Evolutionary conservation across 805 yeast species (phyloP).

Genomic region (Saturnispora besseyi): DNA sequence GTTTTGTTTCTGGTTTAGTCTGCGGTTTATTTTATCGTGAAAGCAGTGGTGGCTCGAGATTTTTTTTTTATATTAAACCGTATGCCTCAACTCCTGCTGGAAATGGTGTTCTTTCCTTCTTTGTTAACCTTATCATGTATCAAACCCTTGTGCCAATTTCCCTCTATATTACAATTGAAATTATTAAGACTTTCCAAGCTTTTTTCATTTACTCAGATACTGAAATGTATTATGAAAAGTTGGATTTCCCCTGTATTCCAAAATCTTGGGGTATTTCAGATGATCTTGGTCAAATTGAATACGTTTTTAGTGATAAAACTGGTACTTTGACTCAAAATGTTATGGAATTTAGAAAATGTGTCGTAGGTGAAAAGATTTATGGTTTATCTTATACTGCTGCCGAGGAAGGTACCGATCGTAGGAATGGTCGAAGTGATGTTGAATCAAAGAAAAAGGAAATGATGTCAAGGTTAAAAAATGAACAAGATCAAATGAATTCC

Average conservation of each 20-base stretch:
- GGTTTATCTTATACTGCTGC: constrained; percentile 78
- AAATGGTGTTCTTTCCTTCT: constrained; percentile 60
- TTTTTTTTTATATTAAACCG: constrained; percentile 53
- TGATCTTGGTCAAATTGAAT: constrained; percentile 78
- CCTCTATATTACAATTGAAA: constrained; percentile 68
- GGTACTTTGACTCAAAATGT: constrained; percentile 78
- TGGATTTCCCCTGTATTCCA: constrained; percentile 73
- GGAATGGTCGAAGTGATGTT: constrained; percentile 50
- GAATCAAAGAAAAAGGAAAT: constrained; percentile 38
- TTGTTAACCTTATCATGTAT: constrained; percentile 63
- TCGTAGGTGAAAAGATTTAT: constrained; percentile 57
- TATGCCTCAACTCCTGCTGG: constrained; percentile 50
- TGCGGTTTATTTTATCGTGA: constrained; percentile 56
- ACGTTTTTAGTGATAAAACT: constrained; percentile 74
- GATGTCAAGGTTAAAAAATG: constrained; percentile 32
- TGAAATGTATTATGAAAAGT: constrained; percentile 56
- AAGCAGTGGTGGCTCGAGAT: constrained; percentile 33
- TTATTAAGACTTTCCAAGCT: constrained; percentile 69
- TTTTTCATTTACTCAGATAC: constrained; percentile 64
- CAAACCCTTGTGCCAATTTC: constrained; percentile 78
- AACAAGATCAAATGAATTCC: constrained; percentile 40
- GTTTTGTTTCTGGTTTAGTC: constrained; percentile 60
- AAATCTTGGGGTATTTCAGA: constrained; percentile 79
- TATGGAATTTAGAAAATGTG: constrained; percentile 75
- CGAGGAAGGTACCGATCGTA: constrained; percentile 57